These are phyloP conservation scores for Globisporangium rhizosaccharum DNA, from an alignment of 352 stramenopile species.

Conservation along the genomic window DNA sequence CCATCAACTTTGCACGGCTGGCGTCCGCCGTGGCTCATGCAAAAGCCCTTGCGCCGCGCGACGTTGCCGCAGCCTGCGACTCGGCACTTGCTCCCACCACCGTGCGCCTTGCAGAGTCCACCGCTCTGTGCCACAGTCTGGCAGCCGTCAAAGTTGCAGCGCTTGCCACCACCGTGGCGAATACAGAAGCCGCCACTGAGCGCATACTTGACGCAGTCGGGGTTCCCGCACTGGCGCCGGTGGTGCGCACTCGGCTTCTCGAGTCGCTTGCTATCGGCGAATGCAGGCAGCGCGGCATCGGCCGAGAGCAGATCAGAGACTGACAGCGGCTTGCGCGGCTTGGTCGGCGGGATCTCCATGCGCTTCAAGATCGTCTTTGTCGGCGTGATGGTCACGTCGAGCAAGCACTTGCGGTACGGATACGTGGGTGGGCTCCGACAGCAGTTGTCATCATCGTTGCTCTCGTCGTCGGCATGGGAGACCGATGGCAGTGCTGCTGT, in stretches of 20 bases:
- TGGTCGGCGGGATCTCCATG: constrained; percentile 11
- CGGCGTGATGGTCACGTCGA: constrained; percentile 31
- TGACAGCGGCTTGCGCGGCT: constrained; percentile 37
- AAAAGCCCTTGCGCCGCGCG: constrained; percentile 65
- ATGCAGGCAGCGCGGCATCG: constrained; percentile 11
- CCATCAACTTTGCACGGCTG: constrained; percentile 69
- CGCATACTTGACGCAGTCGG: constrained; percentile 58
- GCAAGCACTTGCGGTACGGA: constrained; percentile 16
- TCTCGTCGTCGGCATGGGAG: neutral
- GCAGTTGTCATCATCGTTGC: neutral
- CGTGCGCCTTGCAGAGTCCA: constrained; percentile 78
- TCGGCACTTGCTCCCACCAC: constrained; percentile 80
- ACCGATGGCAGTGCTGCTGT: neutral
- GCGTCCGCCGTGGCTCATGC: constrained; percentile 64
- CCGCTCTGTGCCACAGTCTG: constrained; percentile 73
- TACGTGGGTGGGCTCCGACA: constrained; percentile 4
- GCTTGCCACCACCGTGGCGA: constrained; percentile 70
- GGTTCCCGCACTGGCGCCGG: constrained; percentile 54
- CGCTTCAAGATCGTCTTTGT: constrained; percentile 18
- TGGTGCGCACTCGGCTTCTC: constrained; percentile 23
- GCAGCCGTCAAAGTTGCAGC: constrained; percentile 50
- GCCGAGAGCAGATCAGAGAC: constrained; percentile 47
- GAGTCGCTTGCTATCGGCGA: neutral
- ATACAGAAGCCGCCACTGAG: constrained; percentile 70
- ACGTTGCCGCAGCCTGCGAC: constrained; percentile 44